Base-by-base conservation (phyloP, 2,329 filamentous ascomycete species). In the Xylariomycetidae sp. region DNA sequence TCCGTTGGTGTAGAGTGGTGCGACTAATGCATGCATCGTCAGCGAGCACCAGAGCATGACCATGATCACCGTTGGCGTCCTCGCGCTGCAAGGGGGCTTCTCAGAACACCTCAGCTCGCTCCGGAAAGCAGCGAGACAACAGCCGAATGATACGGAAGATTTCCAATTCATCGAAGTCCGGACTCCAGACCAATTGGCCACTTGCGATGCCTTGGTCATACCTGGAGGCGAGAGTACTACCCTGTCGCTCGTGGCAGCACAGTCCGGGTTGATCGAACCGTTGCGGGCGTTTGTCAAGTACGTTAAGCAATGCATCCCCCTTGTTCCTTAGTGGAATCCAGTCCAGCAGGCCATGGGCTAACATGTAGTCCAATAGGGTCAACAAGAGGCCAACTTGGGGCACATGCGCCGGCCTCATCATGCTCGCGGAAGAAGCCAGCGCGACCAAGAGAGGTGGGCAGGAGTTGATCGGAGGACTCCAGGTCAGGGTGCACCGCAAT, bases 171-270 rank as follows among this genome's bases (percentile, higher is more conserved):
- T 83, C 43, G 82, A 95, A 60, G 87, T 97, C 29, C 82, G 90
- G 38, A 96, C 82, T 6, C 65, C 77, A 3, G 64, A 69, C 6
- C 74, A 95, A 51, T 72, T 98, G 19, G 65, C 72, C 4, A 59
- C 57, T 47, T 97, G 89, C 63, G 79, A 90, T 59, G 90, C 80
- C 16, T 73, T 98, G 27, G 79, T 98, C 54, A 79, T 98, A 29
- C 92, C 92, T 3, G 92, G 92, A 33, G 92, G 92, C 41, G 92
- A 98, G 62, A 95, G 88, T 63, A 97, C 92, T 2, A 83, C 90
- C 4, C 94, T 98, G 48, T 87, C 88, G 9, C 74, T 96, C 18
- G 85, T 96, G 12, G 92, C 92, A 4, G 79, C 80, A 15, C 77
- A 89, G 44, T 88, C 85, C 1, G 81, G 82, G 12, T 65, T 98